A percentile compares a stretch with the other conserved stretches of the same genome.
These are phyloP conservation scores for Coniochaeta hoffmannii DNA, from an alignment of 2,329 filamentous ascomycete genomes.

Conservation along the genomic window DNA sequence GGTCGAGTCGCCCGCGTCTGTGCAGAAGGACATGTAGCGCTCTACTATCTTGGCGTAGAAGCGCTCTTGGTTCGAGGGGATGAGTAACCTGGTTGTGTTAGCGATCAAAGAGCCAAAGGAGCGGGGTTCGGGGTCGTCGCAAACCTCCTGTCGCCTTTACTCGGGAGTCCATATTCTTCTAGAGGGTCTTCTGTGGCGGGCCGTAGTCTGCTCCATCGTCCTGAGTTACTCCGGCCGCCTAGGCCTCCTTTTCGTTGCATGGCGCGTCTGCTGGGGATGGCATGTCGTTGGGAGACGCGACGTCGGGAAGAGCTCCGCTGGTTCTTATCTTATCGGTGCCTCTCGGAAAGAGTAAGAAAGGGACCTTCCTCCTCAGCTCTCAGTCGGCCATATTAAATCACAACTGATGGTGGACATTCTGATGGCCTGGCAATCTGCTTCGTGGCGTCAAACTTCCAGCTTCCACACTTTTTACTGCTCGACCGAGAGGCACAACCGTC, in stretches of 20 bases:
- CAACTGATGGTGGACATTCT: too few species aligned
- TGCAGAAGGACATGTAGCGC: constrained; percentile 85
- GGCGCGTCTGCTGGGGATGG: neutral
- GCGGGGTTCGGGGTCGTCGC: neutral
- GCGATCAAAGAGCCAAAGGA: neutral
- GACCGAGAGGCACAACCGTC: neutral
- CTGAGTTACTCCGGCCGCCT: neutral
- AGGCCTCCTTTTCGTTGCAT: constrained; percentile 2
- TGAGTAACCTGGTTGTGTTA: constrained; percentile 48
- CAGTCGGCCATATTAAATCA: too few species aligned
- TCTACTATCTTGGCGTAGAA: constrained; percentile 86
- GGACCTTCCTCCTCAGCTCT: neutral
- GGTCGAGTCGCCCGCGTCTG: constrained; percentile 61
- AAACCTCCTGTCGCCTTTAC: constrained; percentile 82
- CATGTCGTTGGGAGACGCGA: neutral
- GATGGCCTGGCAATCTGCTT: too few species aligned
- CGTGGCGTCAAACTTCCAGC: neutral
- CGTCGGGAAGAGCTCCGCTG: neutral
- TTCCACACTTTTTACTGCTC: neutral
- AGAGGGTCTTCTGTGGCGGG: constrained; percentile 66
- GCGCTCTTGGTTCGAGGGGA: constrained; percentile 70
- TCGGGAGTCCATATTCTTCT: constrained; percentile 76
- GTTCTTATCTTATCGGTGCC: neutral
- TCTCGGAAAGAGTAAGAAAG: neutral
- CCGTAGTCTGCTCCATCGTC: constrained; percentile 31